A percentile compares a stretch with the other conserved stretches of the same genome.
Conservation (phyloP, 2,329 filamentous ascomycete genomes). For the Teratosphaeria zuluensis region DNA sequence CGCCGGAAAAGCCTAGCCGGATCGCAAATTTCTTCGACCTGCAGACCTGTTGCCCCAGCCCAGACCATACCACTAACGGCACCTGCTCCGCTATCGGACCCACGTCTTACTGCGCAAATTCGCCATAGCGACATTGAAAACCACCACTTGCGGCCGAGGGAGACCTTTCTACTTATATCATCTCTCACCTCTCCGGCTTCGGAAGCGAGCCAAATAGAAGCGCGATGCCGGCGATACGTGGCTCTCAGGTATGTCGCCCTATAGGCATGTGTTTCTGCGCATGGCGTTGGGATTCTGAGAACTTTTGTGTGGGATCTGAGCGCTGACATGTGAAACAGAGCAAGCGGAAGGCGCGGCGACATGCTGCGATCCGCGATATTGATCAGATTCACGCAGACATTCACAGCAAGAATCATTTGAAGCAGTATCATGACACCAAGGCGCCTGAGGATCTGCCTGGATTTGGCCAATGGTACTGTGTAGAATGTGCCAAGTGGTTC, state of each 20-base stretch:
- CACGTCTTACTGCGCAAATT: neutral
- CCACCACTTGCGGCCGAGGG: neutral
- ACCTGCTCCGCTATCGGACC: neutral
- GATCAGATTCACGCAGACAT: slow-evolving; percentile 87
- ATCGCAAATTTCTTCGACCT: neutral
- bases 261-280: neutral
- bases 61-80: neutral
- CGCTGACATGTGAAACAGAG: slow-evolving; percentile 22
- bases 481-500: slow-evolving; percentile 94
- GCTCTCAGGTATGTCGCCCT: neutral
- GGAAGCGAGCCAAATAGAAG: neutral
- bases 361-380: slow-evolving; percentile 57
- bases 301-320: neutral
- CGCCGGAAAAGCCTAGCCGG: neutral
- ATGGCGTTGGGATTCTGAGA: neutral
- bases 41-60: neutral
- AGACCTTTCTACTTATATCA: neutral
- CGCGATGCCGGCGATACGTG: slow-evolving; percentile 2
- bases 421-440: slow-evolving; percentile 68
- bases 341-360: slow-evolving; percentile 39
- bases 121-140: neutral
- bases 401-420: slow-evolving; percentile 66
- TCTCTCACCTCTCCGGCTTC: neutral
- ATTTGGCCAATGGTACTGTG: slow-evolving; percentile 76
- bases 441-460: slow-evolving; percentile 78